Evolutionary conservation across 164 flowering plant species (phyloP).

Genomic region (Hamamelis virginiana): DNA sequence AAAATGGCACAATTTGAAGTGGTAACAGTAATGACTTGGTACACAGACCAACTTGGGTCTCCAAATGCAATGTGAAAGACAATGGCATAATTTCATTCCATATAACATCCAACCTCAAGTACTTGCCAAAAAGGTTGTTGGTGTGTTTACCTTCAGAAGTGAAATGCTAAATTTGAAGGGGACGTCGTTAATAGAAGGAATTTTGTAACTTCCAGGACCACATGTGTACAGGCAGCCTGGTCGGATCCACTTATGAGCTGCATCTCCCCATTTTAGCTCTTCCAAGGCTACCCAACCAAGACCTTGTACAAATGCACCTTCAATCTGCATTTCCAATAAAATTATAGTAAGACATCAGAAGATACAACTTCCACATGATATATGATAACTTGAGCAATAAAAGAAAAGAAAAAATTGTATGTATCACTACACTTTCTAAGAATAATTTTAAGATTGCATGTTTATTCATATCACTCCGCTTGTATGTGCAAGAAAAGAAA

Average conservation of each 20-base stretch:
- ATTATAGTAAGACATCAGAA: neutral
- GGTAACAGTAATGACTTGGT: no score
- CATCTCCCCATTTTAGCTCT: conserved; percentile 97
- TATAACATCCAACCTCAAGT: neutral
- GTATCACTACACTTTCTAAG: no score
- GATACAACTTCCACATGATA: neutral
- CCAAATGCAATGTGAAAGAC: no score
- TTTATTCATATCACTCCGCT: no score
- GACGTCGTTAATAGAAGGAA: conserved; percentile 84
- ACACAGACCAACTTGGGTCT: neutral
- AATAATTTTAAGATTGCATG: no score
- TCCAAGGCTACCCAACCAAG: conserved; percentile 96
- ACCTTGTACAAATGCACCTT: conserved; percentile 97
- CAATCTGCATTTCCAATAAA: conserved; percentile 53
- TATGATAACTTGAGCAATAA: neutral
- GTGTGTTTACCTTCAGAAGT: conserved; percentile 74
- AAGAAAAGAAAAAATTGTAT: no score
- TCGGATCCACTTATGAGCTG: conserved; percentile 85
- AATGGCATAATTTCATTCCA: neutral
- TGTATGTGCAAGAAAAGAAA: no score
- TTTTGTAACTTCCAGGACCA: conserved; percentile 95
- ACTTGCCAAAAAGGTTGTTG: neutral
- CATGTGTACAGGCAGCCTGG: conserved; percentile 76
- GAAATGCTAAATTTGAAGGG: conserved; percentile 81
- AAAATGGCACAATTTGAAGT: no score